Evolutionary conservation across 495 filamentous ascomycete genomes (phyloP), one percentile per base, ranked within the genome.

Genomic region (Lophiostoma macrostomum): DNA sequence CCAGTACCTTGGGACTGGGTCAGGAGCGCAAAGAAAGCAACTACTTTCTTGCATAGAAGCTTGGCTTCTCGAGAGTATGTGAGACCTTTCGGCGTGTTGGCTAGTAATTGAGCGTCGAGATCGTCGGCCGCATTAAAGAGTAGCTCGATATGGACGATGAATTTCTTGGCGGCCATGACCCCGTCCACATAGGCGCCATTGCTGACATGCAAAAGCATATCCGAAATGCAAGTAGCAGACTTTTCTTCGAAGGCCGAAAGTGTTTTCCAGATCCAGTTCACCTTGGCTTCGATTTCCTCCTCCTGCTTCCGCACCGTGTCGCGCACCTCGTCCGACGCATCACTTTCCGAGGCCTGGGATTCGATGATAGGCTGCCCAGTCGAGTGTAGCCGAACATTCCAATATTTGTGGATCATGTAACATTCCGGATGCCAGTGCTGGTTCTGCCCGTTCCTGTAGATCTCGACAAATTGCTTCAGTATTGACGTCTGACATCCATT

Each of bases 351-450:
- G 25, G 76, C 72, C 18, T 37, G 44, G 7, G 40, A 43, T 24
- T 73, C 61, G 30, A 78, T 71, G 19, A 73, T 66, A 19, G 76
- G 74, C 40, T 78, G 69, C 14, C 74, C 79, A 14, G 74, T 68
- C 10, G 76, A 76, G 22, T 83, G 82, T 38, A 99, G 77, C 20
- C 91, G 83, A 31, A 99, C 94, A 67, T 96, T 99, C 94, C 94
- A 99, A 72, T 97, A 99, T 66, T 99, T 99, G 70, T 99, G 94
- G 35, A 99, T 99, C 93, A 97, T 99, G 68, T 99, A 99, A 70
- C 94, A 99, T 68, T 99, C 94, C 2, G 94, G 94, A 65, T 99
- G 94, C 94, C 94, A 99, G 63, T 99, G 94, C 66, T 99, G 94
- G 65, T 97, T 95, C 66, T 94, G 84, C 0, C 93, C 91, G 68